Conservation (phyloP, 2,329 filamentous ascomycete genomes). For the Rutstroemia sp. region DNA sequence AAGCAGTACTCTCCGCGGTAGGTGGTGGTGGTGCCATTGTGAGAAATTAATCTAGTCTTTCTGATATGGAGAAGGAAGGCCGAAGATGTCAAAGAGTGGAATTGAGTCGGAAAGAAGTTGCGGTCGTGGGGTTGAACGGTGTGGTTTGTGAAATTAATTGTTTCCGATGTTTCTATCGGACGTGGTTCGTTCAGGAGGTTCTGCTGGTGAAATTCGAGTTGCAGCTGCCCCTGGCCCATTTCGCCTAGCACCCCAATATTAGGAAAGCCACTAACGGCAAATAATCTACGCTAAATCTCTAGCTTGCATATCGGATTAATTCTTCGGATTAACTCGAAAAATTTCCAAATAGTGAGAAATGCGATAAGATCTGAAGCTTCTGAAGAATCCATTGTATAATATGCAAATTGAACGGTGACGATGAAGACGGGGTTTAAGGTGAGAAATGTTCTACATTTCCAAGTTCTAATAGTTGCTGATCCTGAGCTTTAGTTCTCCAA, state of each 20-base stretch:
- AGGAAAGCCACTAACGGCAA: neutral
- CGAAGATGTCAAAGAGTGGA: neutral
- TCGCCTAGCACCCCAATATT: conserved; percentile 8
- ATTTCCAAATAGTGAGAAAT: conserved; percentile 2
- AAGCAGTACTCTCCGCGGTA: conserved; percentile 49
- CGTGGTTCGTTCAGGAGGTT: conserved; percentile 7
- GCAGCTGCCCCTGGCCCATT: conserved; percentile 11
- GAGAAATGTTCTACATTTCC: conserved; percentile 17
- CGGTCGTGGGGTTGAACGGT: neutral
- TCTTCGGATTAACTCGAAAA: conserved; percentile 10
- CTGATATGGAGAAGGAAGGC: neutral
- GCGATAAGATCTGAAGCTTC: conserved; percentile 8
- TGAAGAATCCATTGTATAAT: conserved; percentile 6
- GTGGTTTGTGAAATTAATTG: neutral
- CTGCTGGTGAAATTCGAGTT: conserved; percentile 8
- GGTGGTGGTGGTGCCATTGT: conserved; percentile 51
- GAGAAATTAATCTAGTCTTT: neutral
- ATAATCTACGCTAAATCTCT: neutral
- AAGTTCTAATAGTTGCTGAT: conserved; percentile 20
- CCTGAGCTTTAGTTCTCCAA: conserved; percentile 78
- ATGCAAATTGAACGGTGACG: conserved; percentile 32
- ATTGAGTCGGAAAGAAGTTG: neutral
- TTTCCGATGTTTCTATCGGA: conserved; percentile 4
- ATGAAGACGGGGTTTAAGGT: conserved; percentile 99
- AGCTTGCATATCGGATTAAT: conserved; percentile 8